Conservation (phyloP, 768 basidiomycete genomes). For the Naganishia vishniacii region DNA sequence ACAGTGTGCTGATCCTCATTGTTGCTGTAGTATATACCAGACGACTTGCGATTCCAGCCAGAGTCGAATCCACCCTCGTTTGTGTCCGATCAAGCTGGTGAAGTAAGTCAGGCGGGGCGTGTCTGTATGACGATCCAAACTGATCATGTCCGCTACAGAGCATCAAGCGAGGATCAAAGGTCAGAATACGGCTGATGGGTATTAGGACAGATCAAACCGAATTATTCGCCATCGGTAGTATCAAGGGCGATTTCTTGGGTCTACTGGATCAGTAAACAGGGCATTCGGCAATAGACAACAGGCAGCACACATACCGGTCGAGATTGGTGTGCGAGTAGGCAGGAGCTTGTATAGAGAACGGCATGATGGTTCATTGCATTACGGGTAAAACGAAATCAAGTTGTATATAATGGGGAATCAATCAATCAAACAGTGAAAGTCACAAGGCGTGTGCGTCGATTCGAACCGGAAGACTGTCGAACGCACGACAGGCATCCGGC, state of each 20-base stretch:
- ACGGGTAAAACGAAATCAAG: slow-evolving; percentile 13
- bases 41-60: slow-evolving; percentile 86
- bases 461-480: no score
- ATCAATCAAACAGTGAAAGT: slow-evolving; percentile 1
- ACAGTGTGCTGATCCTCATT: slow-evolving; percentile 1
- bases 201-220: slow-evolving; percentile 96
- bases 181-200: slow-evolving; percentile 95
- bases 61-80: slow-evolving; percentile 96
- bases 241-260: slow-evolving; percentile 96
- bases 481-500: no score
- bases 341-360: not conserved
- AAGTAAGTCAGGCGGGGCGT: slow-evolving; percentile 48
- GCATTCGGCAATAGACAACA: not conserved
- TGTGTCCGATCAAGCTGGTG: slow-evolving; percentile 67
- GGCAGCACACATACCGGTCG: not conserved
- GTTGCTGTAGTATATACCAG: slow-evolving; percentile 31
- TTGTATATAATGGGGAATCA: slow-evolving; percentile 20
- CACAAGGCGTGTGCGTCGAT: no score
- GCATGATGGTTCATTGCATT: not conserved
- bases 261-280: slow-evolving; percentile 63
- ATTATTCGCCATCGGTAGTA: slow-evolving; percentile 97
- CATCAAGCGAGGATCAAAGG: slow-evolving; percentile 85
- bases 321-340: not conserved
- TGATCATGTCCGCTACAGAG: slow-evolving; percentile 47
- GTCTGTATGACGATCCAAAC: no score